These are phyloP conservation scores for Clavispora carvajalis DNA, from an alignment of 805 yeast species.

Conservation along the genomic window DNA sequence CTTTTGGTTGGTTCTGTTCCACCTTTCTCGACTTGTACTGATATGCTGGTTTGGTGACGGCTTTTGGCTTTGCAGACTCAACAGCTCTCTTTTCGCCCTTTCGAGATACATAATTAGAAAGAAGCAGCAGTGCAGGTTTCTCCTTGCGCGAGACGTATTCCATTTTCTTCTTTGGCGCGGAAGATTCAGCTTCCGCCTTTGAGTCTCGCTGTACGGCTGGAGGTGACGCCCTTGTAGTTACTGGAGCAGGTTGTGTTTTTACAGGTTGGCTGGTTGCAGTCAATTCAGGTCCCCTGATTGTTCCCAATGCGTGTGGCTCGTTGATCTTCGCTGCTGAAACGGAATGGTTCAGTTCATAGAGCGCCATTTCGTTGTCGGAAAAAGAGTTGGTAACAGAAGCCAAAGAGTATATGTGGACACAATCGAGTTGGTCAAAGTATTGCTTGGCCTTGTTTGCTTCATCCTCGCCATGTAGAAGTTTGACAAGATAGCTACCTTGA, in stretches of 20 bases:
- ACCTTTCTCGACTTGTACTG: slow-evolving; percentile 35
- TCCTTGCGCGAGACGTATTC: slow-evolving; percentile 13
- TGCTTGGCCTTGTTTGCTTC: slow-evolving; percentile 20
- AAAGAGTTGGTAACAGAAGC: slow-evolving; percentile 13
- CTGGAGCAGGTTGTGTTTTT: background rate
- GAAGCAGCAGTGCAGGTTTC: slow-evolving; percentile 6
- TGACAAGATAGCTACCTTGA: slow-evolving; percentile 12
- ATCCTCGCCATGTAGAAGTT: slow-evolving; percentile 19
- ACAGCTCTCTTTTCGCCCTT: slow-evolving; percentile 7
- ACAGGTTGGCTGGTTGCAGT: background rate
- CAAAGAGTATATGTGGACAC: slow-evolving; percentile 39
- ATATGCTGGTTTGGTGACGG: slow-evolving; percentile 6
- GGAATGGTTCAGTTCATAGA: slow-evolving; percentile 14
- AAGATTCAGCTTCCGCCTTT: background rate
- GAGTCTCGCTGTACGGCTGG: background rate
- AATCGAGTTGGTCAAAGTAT: slow-evolving; percentile 23
- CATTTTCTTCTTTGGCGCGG: slow-evolving; percentile 5
- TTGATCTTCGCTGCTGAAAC: slow-evolving; percentile 12
- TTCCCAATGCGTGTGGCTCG: slow-evolving; percentile 23
- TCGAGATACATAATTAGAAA: slow-evolving; percentile 13
- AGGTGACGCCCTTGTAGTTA: background rate
- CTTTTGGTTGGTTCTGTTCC: slow-evolving; percentile 26
- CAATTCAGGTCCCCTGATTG: slow-evolving; percentile 28
- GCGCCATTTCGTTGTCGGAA: slow-evolving; percentile 10
- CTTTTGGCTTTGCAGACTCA: slow-evolving; percentile 1